These are phyloP conservation scores for Solanum neorickii DNA, from an alignment of 257 asterid genomes.

Conservation along the genomic window DNA sequence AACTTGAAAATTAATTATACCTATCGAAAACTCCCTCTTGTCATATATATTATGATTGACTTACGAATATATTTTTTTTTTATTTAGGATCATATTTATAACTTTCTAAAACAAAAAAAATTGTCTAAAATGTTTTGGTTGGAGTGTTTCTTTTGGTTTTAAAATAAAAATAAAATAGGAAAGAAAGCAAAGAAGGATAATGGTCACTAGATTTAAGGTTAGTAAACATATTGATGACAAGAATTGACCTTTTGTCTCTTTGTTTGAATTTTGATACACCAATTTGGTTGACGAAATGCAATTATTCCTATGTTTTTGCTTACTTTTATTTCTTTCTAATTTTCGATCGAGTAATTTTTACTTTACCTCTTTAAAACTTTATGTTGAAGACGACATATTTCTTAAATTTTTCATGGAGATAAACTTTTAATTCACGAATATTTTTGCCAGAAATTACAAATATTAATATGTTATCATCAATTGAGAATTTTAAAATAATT, in stretches of 20 bases:
- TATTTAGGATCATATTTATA: too few species aligned
- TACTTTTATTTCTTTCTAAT: not conserved
- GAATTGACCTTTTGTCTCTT: constrained; percentile 16
- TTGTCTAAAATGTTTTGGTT: not conserved
- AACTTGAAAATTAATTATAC: too few species aligned
- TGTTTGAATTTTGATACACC: not conserved
- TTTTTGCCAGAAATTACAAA: not conserved
- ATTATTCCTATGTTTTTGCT: not conserved
- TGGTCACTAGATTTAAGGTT: constrained; percentile 18
- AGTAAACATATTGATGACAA: not conserved
- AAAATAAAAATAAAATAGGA: not conserved
- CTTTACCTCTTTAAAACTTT: not conserved
- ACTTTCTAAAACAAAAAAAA: not conserved
- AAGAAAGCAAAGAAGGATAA: not conserved
- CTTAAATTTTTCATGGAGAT: not conserved
- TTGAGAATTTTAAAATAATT: not conserved
- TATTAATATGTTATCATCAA: not conserved
- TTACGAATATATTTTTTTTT: not conserved
- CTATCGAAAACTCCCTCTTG: not conserved
- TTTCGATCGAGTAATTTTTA: not conserved
- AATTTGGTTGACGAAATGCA: not conserved
- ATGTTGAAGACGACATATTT: not conserved
- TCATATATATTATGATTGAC: not conserved
- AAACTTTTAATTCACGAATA: not conserved
- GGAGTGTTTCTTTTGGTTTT: not conserved